Conservation (phyloP, 768 basidiomycete genomes). For the Wakefieldia striispora region DNA sequence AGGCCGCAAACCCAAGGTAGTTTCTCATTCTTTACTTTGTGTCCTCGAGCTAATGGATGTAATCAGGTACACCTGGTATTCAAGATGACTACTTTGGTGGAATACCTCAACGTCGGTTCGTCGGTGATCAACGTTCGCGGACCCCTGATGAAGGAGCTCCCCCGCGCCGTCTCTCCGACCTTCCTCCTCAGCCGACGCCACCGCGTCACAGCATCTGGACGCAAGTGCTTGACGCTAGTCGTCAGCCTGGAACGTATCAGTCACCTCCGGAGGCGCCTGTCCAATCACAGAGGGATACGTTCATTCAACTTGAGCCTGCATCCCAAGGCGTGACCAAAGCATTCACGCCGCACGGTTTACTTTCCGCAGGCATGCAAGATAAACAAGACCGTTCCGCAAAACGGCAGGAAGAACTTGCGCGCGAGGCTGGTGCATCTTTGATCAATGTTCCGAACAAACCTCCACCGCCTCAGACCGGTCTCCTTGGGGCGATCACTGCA, state of each 20-base stretch:
- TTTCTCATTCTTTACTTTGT: slow-evolving; percentile 18
- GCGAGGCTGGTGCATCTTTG: slow-evolving; percentile 87
- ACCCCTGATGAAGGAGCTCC: slow-evolving; percentile 58
- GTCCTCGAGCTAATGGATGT: slow-evolving; percentile 4
- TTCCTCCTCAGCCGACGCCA: slow-evolving; percentile 45
- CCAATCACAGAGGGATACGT: slow-evolving; percentile 45
- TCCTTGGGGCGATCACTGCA: slow-evolving; percentile 93
- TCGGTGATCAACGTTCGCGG: slow-evolving; percentile 54
- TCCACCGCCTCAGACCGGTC: slow-evolving; percentile 90
- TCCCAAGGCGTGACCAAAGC: slow-evolving; percentile 85
- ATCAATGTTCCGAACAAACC: slow-evolving; percentile 97
- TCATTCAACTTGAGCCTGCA: slow-evolving; percentile 72
- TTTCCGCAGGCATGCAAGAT: slow-evolving; percentile 94
- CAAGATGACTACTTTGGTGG: slow-evolving; percentile 44
- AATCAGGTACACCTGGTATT: slow-evolving; percentile 32
- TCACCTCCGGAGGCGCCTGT: slow-evolving; percentile 34
- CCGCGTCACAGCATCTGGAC: slow-evolving; percentile 82
- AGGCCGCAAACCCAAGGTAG: slow-evolving; percentile 43
- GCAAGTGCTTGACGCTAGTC: slow-evolving; percentile 75
- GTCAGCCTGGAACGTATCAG: slow-evolving; percentile 42
- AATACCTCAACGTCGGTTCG: slow-evolving; percentile 43
- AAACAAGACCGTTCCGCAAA: slow-evolving; percentile 96
- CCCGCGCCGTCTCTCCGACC: slow-evolving; percentile 54
- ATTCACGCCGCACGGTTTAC: slow-evolving; percentile 90
- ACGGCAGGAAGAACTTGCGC: slow-evolving; percentile 88